Evolutionary conservation across 768 basidiomycete species (phyloP).

Genomic region (Psilocybe tampanensis): DNA sequence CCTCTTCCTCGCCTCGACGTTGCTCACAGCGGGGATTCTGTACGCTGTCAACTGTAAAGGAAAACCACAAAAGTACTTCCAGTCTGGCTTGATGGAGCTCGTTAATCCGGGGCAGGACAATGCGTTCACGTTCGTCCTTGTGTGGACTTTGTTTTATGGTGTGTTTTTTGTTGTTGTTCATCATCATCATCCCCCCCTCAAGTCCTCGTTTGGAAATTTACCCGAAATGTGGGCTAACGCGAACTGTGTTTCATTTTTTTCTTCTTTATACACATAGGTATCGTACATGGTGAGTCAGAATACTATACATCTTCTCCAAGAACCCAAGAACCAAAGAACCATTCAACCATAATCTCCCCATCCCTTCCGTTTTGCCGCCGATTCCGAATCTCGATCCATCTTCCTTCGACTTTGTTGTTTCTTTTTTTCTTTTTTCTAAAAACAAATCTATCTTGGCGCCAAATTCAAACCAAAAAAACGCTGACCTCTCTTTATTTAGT

Average conservation of each 20-base stretch:
- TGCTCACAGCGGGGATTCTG: constrained; percentile 68
- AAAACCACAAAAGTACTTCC: constrained; percentile 57
- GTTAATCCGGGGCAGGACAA: constrained; percentile 90
- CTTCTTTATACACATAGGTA: constrained; percentile 1
- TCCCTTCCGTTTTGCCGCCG: background rate
- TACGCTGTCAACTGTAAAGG: constrained; percentile 73
- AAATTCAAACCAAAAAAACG: background rate
- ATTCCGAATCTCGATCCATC: too few species aligned
- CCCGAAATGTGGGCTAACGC: background rate
- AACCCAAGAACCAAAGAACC: background rate
- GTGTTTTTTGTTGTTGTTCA: constrained; percentile 26
- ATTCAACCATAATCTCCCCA: background rate
- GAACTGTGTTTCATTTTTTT: background rate
- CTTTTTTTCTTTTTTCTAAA: too few species aligned
- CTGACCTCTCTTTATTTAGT: background rate
- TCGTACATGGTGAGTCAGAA: constrained; percentile 48
- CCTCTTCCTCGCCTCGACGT: constrained; percentile 69
- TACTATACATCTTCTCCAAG: background rate
- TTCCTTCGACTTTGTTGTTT: background rate
- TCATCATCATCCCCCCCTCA: background rate
- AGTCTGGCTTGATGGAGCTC: constrained; percentile 67
- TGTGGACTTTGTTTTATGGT: constrained; percentile 96
- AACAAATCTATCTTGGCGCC: too few species aligned
- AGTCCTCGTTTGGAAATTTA: background rate
- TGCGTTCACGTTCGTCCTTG: constrained; percentile 85